Evolutionary conservation across 768 basidiomycete species (phyloP).

Genomic region (Phanerochaete sordida): DNA sequence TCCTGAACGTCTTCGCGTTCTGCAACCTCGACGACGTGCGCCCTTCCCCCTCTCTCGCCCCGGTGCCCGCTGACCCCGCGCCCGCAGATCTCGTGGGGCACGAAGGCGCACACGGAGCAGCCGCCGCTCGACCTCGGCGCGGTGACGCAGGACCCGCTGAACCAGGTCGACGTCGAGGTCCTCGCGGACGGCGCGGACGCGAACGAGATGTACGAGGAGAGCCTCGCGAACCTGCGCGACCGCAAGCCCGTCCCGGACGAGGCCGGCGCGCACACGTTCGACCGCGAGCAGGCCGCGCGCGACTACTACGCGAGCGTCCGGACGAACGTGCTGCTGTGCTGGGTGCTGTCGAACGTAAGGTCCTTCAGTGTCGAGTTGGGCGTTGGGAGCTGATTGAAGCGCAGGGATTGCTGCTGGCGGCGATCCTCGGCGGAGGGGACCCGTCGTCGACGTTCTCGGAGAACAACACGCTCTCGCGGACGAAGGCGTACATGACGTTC

Average conservation of each 20-base stretch:
- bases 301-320: constrained; percentile 88
- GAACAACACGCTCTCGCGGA: constrained; percentile 44
- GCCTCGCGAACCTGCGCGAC: constrained; percentile 66
- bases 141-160: constrained; percentile 75
- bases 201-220: constrained; percentile 82
- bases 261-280: constrained; percentile 27
- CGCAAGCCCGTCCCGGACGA: constrained; percentile 35
- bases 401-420: constrained; percentile 66
- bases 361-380: background rate
- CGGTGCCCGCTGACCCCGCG: constrained; percentile 3
- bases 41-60: constrained; percentile 14
- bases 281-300: constrained; percentile 71
- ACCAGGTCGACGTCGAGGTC: constrained; percentile 86
- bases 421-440: constrained; percentile 62
- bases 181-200: constrained; percentile 78
- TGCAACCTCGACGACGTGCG: constrained; percentile 82
- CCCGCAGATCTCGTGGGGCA: constrained; percentile 85
- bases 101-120: constrained; percentile 79
- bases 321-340: constrained; percentile 76
- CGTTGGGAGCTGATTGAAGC: background rate
- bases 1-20: constrained; percentile 83
- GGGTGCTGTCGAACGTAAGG: constrained; percentile 82
- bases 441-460: constrained; percentile 58
- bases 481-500: constrained; percentile 75
- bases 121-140: constrained; percentile 74